Conservation (phyloP, 768 basidiomycete species). For the Lenzites betulinus region DNA sequence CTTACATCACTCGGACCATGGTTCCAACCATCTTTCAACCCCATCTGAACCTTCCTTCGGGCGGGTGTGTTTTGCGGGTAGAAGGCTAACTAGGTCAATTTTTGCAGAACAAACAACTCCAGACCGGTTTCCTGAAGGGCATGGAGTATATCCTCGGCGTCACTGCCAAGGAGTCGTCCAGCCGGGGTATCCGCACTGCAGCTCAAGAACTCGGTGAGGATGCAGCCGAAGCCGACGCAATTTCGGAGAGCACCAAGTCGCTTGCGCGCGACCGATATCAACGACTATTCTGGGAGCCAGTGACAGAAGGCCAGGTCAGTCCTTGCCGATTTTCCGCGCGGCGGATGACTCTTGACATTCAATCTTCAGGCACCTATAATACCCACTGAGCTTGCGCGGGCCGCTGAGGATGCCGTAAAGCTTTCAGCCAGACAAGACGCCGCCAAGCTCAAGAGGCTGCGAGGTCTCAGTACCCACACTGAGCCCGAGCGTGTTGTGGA, state of each 20-base stretch:
- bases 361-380: conserved; percentile 61
- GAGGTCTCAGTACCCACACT: conserved; percentile 7
- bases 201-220: conserved; percentile 43
- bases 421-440: conserved; percentile 36
- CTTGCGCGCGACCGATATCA: conserved; percentile 65
- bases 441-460: conserved; percentile 44
- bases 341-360: neutral
- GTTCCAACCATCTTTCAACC: conserved; percentile 67
- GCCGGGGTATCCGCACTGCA: neutral
- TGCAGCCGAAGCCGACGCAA: conserved; percentile 59
- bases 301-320: conserved; percentile 66
- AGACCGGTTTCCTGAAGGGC: conserved; percentile 75
- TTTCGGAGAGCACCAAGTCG: conserved; percentile 55
- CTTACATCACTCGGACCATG: conserved; percentile 63
- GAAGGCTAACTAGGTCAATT: conserved; percentile 9
- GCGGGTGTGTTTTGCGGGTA: neutral
- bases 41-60: conserved; percentile 53
- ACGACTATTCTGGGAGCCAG: conserved; percentile 78
- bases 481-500: conserved; percentile 18
- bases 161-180: conserved; percentile 22
- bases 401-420: conserved; percentile 42
- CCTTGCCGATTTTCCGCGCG: conserved; percentile 1
- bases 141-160: conserved; percentile 83
- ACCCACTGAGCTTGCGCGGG: conserved; percentile 47
- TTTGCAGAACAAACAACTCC: conserved; percentile 59